Percentiles rank a stretch among this genome's conserved stretches.
These are phyloP conservation scores for Melastoma malabathricum DNA, from an alignment of 345 rosid genomes.

Conservation along the genomic window DNA sequence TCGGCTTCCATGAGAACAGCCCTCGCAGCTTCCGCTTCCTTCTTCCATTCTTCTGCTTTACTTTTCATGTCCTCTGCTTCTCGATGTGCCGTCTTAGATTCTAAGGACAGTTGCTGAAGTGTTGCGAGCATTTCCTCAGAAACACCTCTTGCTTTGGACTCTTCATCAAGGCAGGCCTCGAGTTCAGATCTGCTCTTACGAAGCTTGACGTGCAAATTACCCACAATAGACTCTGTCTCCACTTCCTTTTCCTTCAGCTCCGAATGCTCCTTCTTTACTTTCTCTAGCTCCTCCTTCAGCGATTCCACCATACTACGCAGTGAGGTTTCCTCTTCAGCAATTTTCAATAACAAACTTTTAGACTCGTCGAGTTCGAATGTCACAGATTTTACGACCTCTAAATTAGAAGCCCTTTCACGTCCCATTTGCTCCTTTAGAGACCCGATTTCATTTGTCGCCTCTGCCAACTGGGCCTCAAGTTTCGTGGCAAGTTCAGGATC, in stretches of 20 bases:
- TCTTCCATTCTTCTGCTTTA: slow-evolving; percentile 51
- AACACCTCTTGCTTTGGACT: slow-evolving; percentile 50
- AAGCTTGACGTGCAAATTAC: slow-evolving; percentile 69
- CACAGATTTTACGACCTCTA: slow-evolving; percentile 52
- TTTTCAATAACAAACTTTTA: slow-evolving; percentile 58
- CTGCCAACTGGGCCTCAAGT: slow-evolving; percentile 53
- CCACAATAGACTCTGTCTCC: slow-evolving; percentile 72
- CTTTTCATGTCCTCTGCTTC: slow-evolving; percentile 76
- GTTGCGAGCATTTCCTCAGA: slow-evolving; percentile 73
- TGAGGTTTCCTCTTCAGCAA: slow-evolving; percentile 65
- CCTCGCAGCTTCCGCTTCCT: slow-evolving; percentile 55
- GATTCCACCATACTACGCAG: slow-evolving; percentile 51
- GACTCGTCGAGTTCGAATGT: slow-evolving; percentile 71
- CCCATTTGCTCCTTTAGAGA: slow-evolving; percentile 57
- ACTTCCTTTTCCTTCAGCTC: slow-evolving; percentile 72
- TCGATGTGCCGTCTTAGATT: slow-evolving; percentile 48
- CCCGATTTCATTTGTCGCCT: slow-evolving; percentile 46
- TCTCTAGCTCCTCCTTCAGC: slow-evolving; percentile 57
- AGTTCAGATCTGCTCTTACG: slow-evolving; percentile 65
- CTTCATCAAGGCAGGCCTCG: slow-evolving; percentile 50
- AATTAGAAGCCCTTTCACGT: slow-evolving; percentile 59
- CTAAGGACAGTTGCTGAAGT: slow-evolving; percentile 54
- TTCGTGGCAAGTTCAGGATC: slow-evolving; percentile 52
- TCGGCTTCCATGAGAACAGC: slow-evolving; percentile 57
- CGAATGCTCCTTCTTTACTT: slow-evolving; percentile 54